Conservation (phyloP, 805 yeast species). For the Hanseniaspora singularis region DNA sequence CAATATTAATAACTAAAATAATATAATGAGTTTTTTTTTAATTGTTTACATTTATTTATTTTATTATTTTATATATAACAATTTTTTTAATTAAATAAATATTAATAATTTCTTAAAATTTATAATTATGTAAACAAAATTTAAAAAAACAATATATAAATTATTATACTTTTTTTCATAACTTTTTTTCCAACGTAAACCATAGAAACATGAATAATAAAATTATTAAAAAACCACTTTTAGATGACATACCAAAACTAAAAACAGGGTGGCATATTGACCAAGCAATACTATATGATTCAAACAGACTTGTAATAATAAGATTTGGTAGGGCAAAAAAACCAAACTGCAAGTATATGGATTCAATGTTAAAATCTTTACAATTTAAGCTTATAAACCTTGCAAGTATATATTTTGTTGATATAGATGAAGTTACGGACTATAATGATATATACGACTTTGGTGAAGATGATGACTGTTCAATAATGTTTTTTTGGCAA, state of each 20-base stretch:
- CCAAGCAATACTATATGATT: conserved; percentile 91
- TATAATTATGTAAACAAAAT: too few relatives aligned
- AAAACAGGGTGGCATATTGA: conserved; percentile 94
- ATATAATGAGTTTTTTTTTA: too few relatives aligned
- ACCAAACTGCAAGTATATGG: conserved; percentile 77
- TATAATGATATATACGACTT: conserved; percentile 46
- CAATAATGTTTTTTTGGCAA: conserved; percentile 86
- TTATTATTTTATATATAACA: too few relatives aligned
- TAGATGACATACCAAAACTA: conserved; percentile 48
- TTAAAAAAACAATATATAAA: too few relatives aligned
- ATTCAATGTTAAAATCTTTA: conserved; percentile 65
- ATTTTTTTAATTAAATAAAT: too few relatives aligned
- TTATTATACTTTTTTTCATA: too few relatives aligned
- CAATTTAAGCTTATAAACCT: conserved; percentile 79
- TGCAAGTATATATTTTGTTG: conserved; percentile 80
- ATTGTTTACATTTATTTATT: too few relatives aligned
- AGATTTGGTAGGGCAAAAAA: conserved; percentile 77
- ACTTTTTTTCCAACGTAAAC: too few relatives aligned
- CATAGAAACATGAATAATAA: too few relatives aligned
- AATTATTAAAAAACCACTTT: neutral
- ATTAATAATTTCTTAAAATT: too few relatives aligned
- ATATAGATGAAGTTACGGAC: conserved; percentile 78
- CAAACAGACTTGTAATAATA: conserved; percentile 73
- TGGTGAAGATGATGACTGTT: conserved; percentile 42
- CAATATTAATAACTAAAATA: too few relatives aligned